phyloP scores from a whole-genome alignment of 1,284 basidiomycete species.

The Irpex sp. region DNA sequence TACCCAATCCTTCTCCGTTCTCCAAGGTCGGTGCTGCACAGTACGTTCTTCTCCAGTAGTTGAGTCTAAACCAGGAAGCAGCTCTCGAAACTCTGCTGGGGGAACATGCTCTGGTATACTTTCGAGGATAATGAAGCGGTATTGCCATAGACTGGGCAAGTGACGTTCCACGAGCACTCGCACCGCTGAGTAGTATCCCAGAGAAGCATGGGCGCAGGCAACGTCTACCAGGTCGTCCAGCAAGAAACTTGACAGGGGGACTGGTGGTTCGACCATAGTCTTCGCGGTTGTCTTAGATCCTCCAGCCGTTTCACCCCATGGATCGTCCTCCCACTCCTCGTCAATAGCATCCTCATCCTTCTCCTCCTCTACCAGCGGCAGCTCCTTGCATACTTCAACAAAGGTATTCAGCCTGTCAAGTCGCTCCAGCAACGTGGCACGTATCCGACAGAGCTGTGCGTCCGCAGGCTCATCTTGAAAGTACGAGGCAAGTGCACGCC shows the following conservation, averaged over 20 bases:
- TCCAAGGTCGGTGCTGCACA: constrained; percentile 36
- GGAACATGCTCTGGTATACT: constrained; percentile 70
- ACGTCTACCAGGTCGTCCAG: constrained; percentile 51
- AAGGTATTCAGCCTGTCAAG: constrained; percentile 68
- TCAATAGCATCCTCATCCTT: constrained; percentile 32
- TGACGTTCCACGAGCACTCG: constrained; percentile 58
- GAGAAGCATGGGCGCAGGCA: constrained; percentile 65
- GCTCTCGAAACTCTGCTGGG: constrained; percentile 54
- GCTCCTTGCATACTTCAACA: constrained; percentile 49
- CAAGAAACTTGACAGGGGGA: constrained; percentile 66
- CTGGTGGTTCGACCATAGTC: constrained; percentile 27
- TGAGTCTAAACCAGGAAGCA: constrained; percentile 64
- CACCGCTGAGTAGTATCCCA: constrained; percentile 55
- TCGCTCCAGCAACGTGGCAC: constrained; percentile 56
- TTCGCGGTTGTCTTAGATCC: not conserved
- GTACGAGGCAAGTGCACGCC: constrained; percentile 39
- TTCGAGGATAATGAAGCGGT: constrained; percentile 67
- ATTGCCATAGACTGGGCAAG: constrained; percentile 55
- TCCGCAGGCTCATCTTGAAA: constrained; percentile 53
- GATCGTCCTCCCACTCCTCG: constrained; percentile 76
- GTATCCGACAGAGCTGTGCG: constrained; percentile 60
- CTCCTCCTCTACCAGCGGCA: constrained; percentile 26
- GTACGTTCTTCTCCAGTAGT: constrained; percentile 41
- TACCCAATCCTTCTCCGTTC: constrained; percentile 51
- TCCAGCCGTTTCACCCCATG: constrained; percentile 59